Evolutionary conservation across 1,284 basidiomycete species (phyloP).

Genomic region (Agaricales sp.): DNA sequence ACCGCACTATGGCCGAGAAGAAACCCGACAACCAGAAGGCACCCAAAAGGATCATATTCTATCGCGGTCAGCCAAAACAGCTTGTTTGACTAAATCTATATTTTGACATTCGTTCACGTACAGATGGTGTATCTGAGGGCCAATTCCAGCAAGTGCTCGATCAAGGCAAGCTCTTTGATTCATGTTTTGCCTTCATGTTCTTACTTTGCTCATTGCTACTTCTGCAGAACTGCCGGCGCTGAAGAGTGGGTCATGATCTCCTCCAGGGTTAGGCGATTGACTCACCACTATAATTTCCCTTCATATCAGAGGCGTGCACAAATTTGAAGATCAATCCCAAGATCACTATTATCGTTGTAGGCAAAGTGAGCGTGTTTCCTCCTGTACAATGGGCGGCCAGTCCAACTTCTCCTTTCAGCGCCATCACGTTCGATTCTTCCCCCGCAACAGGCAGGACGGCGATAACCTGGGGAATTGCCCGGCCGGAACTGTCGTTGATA

Average conservation of each 20-base stretch:
- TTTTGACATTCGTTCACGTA: constrained; percentile 3
- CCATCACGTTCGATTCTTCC: constrained; percentile 73
- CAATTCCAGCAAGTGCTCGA: constrained; percentile 65
- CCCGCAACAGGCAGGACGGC: constrained; percentile 35
- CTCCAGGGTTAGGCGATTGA: not conserved
- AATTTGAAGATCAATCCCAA: constrained; percentile 45
- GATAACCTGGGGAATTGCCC: constrained; percentile 61
- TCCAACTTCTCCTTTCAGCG: constrained; percentile 19
- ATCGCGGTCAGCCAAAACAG: constrained; percentile 32
- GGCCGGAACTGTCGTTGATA: constrained; percentile 68
- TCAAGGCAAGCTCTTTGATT: constrained; percentile 27
- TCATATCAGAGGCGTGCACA: constrained; percentile 39
- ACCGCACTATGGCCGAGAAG: constrained; percentile 41
- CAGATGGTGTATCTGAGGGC: constrained; percentile 75
- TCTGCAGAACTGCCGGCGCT: constrained; percentile 44
- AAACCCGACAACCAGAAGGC: constrained; percentile 27
- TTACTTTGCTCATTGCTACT: too few species aligned
- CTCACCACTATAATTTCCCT: constrained; percentile 3
- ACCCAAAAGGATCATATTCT: constrained; percentile 66
- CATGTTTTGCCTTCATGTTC: constrained; percentile 1
- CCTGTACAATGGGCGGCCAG: not conserved
- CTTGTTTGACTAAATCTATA: too few species aligned
- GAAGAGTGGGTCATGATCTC: constrained; percentile 28
- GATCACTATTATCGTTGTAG: constrained; percentile 68
- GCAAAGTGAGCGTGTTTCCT: constrained; percentile 28